These are phyloP conservation scores for Chenopodium formosanum DNA, from an alignment of 148 eudicot species.

Conservation along the genomic window DNA sequence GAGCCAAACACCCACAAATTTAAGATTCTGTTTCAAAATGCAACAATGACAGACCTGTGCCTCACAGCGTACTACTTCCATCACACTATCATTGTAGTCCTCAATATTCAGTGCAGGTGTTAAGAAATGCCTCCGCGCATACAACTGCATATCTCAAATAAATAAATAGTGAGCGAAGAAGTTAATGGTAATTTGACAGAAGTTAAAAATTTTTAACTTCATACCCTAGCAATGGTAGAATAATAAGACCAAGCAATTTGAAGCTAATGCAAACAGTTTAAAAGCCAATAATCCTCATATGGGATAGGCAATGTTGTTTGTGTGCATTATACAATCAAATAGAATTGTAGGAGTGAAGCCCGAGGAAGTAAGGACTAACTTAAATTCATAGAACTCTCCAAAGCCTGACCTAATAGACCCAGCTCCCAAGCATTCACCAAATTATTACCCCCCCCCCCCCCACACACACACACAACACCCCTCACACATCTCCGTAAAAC, in stretches of 20 bases:
- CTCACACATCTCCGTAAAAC: not conserved
- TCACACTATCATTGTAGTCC: slow-evolving; percentile 89
- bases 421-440: not conserved
- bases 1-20: not conserved
- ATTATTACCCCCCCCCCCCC: not conserved
- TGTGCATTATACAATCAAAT: not conserved
- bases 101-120: slow-evolving; percentile 85
- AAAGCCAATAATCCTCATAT: not conserved
- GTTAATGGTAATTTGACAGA: not conserved
- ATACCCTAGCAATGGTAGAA: not conserved
- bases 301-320: not conserved
- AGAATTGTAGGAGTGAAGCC: not conserved
- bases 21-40: slow-evolving; percentile 5
- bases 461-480: no score
- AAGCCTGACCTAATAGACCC: not conserved
- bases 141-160: slow-evolving; percentile 49
- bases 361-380: not conserved
- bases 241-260: not conserved
- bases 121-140: slow-evolving; percentile 94
- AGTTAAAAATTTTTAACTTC: not conserved
- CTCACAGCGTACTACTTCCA: slow-evolving; percentile 93
- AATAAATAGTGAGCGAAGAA: slow-evolving; percentile 6
- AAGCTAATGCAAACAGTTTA: not conserved
- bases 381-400: not conserved
- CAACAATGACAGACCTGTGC: slow-evolving; percentile 61